Percentiles rank a stretch among this genome's conserved stretches.
phyloP scores from a whole-genome alignment of 768 basidiomycete genomes.

The Collybia mongolica region DNA sequence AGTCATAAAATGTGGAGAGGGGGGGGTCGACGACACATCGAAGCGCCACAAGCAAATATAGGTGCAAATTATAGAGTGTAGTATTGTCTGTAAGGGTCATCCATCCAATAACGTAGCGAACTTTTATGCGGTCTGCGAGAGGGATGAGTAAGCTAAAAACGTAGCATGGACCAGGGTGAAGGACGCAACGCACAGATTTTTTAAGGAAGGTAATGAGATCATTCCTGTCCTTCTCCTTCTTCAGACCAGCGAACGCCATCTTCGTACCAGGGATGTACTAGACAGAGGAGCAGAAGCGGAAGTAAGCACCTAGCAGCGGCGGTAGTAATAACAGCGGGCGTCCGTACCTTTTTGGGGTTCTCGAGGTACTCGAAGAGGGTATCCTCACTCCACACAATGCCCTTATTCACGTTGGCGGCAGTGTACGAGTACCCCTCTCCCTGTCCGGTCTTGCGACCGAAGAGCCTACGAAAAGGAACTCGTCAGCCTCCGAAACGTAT shows the following conservation, averaged over 20 bases:
- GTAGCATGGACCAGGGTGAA: not conserved
- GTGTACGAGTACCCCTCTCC: constrained; percentile 89
- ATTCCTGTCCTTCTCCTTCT: constrained; percentile 97
- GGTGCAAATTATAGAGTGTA: no score
- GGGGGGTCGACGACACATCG: no score
- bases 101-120: not conserved
- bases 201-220: constrained; percentile 89
- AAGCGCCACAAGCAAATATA: no score
- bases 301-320: no score
- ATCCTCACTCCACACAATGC: constrained; percentile 77
- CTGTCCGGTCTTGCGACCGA: constrained; percentile 86
- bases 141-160: not conserved
- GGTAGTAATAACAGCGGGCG: no score
- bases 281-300: not conserved
- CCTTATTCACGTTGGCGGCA: constrained; percentile 94
- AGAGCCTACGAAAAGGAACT: constrained; percentile 46
- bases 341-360: constrained; percentile 94
- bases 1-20: no score
- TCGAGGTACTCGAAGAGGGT: constrained; percentile 96
- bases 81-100: not conserved
- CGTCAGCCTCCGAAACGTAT: not conserved
- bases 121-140: constrained; percentile 3
- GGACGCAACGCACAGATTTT: constrained; percentile 58
- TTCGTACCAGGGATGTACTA: constrained; percentile 96
- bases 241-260: constrained; percentile 98